A percentile compares a stretch with the other conserved stretches of the same genome.
phyloP scores from a whole-genome alignment of 1,284 basidiomycete genomes.

The Lentinus polychrous region DNA sequence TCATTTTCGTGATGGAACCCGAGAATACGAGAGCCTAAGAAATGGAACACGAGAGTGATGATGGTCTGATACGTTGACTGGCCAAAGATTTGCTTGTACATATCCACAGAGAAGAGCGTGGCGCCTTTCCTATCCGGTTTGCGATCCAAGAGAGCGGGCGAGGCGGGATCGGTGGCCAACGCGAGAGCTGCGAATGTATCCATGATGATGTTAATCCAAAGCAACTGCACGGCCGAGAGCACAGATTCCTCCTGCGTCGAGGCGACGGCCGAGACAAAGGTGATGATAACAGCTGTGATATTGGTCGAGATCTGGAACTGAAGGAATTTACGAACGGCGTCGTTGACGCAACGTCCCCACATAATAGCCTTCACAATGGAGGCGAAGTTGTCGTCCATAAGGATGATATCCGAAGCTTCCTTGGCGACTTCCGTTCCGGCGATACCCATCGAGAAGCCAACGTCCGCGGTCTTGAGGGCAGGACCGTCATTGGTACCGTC shows the following conservation, averaged over 20 bases:
- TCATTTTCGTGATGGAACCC: conserved; percentile 40
- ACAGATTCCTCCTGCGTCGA: conserved; percentile 77
- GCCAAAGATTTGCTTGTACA: conserved; percentile 92
- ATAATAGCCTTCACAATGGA: conserved; percentile 97
- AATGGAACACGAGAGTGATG: conserved; percentile 87
- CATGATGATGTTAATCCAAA: conserved; percentile 98
- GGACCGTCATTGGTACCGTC: conserved; percentile 99
- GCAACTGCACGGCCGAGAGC: conserved; percentile 88
- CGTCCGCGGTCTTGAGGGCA: conserved; percentile 90
- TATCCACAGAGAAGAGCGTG: conserved; percentile 85
- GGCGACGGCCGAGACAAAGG: conserved; percentile 86
- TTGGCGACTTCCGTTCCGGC: conserved; percentile 98
- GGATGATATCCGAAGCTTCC: conserved; percentile 97
- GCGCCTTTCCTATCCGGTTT: conserved; percentile 87
- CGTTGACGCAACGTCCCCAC: conserved; percentile 99
- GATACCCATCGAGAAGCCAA: conserved; percentile 98
- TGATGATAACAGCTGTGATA: conserved; percentile 92
- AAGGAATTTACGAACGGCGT: conserved; percentile 94
- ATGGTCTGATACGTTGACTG: conserved; percentile 88
- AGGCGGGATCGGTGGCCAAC: conserved; percentile 93
- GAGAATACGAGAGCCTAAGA: conserved; percentile 72
- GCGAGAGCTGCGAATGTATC: conserved; percentile 97
- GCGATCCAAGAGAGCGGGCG: conserved; percentile 74
- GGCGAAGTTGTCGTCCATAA: conserved; percentile 97
- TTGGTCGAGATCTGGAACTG: conserved; percentile 98